Base-by-base conservation (phyloP, 345 rosid genomes). In the Sonneratia alba region DNA sequence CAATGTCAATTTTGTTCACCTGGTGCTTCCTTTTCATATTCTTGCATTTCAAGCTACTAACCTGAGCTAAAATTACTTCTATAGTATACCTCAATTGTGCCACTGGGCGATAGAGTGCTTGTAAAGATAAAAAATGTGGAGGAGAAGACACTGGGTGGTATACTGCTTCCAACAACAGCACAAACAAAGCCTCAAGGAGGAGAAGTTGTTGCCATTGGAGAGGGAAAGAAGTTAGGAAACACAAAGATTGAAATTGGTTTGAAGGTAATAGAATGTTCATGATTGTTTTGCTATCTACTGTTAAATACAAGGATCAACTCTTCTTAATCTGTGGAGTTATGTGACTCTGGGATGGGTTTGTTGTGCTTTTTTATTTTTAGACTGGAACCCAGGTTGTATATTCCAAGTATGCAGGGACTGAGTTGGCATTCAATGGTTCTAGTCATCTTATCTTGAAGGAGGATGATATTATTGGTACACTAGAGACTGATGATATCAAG, bases 321-420 rank as follows among this genome's bases (percentile, higher is more conserved):
- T 64, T 1, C 36, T 27, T 42, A 21, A 67, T 40, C 27, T 0
- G 19, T 15, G 13, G 12, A 65, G 42, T 51, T 53, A 37, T 67
- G 53, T 34, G 24, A 38, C 34, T 38, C 57, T 70, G 16, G 70
- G 14, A 22, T 73, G 70, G 75, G 22, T 36, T 37, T 16, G 14
- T 64, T 49, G 45, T 19, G 57, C 18, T 42, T 69, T 42, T 73
- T 57, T n/a, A 92, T 61, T 32, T 74, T 57, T 57, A 95, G 99
- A 77, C 96, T 69, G 99, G 98, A 37, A 40, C 87, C 66, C 88
- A 86, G 72, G 90, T 95, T 21, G 77, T 95, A 2, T 92, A 89
- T 76, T 92, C 99, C 71, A 95, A 90, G 81, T 92, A 87, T 71
- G 94, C 99, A 0, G 99, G 99, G 42, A 95, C 96, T n/a, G 97